Evolutionary conservation across 495 filamentous ascomycete genomes (phyloP).

Genomic region (Polyplosphaeria fusca): DNA sequence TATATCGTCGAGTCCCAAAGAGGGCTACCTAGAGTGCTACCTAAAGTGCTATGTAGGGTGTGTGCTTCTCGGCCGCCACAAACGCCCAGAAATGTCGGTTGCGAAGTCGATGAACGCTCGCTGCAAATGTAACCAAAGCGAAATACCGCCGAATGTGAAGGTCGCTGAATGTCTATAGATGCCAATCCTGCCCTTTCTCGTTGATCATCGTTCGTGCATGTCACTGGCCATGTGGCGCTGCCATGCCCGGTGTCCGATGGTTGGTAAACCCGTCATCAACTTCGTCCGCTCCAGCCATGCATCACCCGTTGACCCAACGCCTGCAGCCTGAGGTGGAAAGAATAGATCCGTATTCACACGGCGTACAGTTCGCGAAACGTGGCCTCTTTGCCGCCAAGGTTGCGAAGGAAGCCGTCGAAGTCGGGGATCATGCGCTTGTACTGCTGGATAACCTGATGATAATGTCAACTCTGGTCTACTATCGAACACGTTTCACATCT

Average conservation of each 20-base stretch:
- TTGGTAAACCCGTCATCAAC: conserved; percentile 3
- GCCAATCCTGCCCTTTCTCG: conserved; percentile 15
- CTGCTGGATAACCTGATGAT: conserved; percentile 64
- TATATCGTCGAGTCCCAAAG: conserved; percentile 8
- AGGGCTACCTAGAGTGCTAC: conserved; percentile 22
- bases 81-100: conserved; percentile 34
- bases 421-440: conserved; percentile 84
- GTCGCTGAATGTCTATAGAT: conserved; percentile 34
- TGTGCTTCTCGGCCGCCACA: not conserved
- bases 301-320: conserved; percentile 8
- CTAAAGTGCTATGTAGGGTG: conserved; percentile 27
- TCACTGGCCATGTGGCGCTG: not conserved
- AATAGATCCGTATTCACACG: conserved; percentile 23
- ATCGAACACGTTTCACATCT: no score
- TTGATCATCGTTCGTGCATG: conserved; percentile 7
- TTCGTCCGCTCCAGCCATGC: conserved; percentile 1
- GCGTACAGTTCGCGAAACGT: conserved; percentile 27
- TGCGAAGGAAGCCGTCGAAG: conserved; percentile 73
- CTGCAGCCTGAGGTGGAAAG: conserved; percentile 18
- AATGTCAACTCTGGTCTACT: no score
- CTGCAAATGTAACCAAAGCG: conserved; percentile 8
- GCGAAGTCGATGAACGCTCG: conserved; percentile 21
- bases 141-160: conserved; percentile 10
- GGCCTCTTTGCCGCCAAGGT: conserved; percentile 51
- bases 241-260: conserved; percentile 21